A percentile compares a stretch with the other conserved stretches of the same genome.
Conservation (phyloP, 2,329 filamentous ascomycete genomes). For the Stenocarpella maydis region DNA sequence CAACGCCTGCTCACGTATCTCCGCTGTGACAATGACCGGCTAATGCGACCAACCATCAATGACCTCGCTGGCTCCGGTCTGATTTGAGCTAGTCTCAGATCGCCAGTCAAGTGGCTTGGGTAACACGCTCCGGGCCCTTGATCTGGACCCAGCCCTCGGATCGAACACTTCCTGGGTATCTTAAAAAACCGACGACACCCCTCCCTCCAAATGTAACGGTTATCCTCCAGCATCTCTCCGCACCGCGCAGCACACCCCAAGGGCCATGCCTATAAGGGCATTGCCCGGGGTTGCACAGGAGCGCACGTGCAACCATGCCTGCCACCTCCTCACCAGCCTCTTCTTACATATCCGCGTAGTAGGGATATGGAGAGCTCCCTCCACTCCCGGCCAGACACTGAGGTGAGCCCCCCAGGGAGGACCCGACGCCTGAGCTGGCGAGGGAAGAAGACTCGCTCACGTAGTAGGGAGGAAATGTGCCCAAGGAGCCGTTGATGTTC, state of each 20-base stretch:
- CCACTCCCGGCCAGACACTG: conserved; percentile 13
- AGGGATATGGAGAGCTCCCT: conserved; percentile 21
- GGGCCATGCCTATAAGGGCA: background rate
- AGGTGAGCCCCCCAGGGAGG: conserved; percentile 32
- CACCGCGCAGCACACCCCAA: background rate
- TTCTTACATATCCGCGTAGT: conserved; percentile 43
- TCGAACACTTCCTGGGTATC: background rate
- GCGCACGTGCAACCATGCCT: conserved; percentile 50
- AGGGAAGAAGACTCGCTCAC: conserved; percentile 39
- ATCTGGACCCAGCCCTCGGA: background rate
- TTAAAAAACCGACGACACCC: background rate
- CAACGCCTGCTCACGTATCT: background rate
- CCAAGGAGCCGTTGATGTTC: conserved; percentile 48
- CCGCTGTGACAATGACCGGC: conserved; percentile 7
- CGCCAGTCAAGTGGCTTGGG: background rate
- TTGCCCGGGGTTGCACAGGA: too few species aligned
- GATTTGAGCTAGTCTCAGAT: background rate
- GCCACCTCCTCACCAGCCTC: conserved; percentile 55
- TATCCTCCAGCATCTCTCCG: background rate
- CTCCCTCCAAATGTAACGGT: background rate
- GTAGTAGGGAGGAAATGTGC: conserved; percentile 52
- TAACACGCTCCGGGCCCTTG: background rate
- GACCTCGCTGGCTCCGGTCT: background rate
- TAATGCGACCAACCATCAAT: background rate
- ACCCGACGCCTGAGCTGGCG: conserved; percentile 36